These are phyloP conservation scores for Miamiensis avidus DNA, from an alignment of 169 alveolate genomes.

Conservation along the genomic window DNA sequence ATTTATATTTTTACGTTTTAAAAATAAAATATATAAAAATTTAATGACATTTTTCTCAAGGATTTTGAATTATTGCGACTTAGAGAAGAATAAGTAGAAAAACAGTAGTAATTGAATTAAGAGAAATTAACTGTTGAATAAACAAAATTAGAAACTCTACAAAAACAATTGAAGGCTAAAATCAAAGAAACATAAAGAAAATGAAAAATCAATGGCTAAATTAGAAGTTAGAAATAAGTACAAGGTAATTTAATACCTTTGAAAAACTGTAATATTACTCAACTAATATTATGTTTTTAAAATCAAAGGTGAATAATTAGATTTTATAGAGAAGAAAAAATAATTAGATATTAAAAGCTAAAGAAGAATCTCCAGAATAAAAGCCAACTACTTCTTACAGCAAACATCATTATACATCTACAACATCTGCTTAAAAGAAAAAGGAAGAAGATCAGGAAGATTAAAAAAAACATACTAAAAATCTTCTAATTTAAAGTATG, in stretches of 20 bases:
- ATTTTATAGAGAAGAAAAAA: background rate
- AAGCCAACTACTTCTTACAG: background rate
- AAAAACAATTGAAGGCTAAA: slow-evolving; percentile 8
- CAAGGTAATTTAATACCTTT: background rate
- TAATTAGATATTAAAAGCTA: background rate
- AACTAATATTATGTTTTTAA: too few species aligned
- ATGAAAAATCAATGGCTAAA: background rate
- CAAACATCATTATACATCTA: too few species aligned
- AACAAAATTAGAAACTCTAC: slow-evolving; percentile 21
- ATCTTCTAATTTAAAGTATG: too few species aligned
- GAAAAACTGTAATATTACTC: too few species aligned
- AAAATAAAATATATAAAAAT: too few species aligned
- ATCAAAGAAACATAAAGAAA: background rate
- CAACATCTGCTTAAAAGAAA: background rate
- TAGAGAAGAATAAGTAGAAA: slow-evolving; percentile 24
- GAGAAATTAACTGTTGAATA: slow-evolving; percentile 10
- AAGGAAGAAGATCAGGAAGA: background rate
- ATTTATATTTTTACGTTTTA: too few species aligned
- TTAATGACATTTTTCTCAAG: background rate
- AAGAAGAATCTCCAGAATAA: background rate
- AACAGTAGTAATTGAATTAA: slow-evolving; percentile 13
- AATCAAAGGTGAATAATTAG: background rate
- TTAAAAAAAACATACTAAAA: too few species aligned
- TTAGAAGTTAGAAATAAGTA: background rate
- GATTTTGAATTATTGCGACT: slow-evolving; percentile 25